Base-by-base conservation (phyloP, 352 stramenopile species). In the Phytophthora boehmeriae region DNA sequence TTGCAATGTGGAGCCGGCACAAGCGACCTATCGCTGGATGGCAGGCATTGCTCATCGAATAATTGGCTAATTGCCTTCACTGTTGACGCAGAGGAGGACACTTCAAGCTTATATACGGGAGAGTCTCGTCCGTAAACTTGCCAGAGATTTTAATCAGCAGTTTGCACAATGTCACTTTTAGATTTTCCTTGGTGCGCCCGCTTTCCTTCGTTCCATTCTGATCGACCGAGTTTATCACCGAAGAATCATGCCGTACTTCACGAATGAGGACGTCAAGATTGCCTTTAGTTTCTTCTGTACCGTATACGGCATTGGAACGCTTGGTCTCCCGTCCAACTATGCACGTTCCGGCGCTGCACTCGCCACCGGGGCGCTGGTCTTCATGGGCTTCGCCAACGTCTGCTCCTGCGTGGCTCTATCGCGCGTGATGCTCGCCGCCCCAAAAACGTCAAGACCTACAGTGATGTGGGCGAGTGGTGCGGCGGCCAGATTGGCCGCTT, bases 361-460 rank as follows among this genome's bases (percentile, higher is more conserved):
- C 30, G 78, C 78, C 34, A 76, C 68, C 6, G 67, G 79, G 36
- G 80, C 80, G 11, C 48, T 86, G 35, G 39, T 86, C 35, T 70
- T 88, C 57, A 89, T 89, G 80, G 80, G 73, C 1, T 75, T 83
- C 39, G 75, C 73, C 51, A 89, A 89, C 63, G 71, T 88, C 60
- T 81, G 65, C 59, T 80, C 80, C 14, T 88, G 73, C 20, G 68
- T 89, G 14, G 73, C 63, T 23, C 68, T 82, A 22, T 87, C 76
- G 10, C 83, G 83, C 36, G 78, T 89, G 20, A 78, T 88, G 70
- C 47, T 88, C 14, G 79, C 64, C 2, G 80, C 80, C 3, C 80
- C 80, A 76, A 77, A 58, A 73, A 52, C 20, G 78, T 90, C 25
- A 83, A 80, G 43, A 90, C 80, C 16, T 88, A 83, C 42, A 71